phyloP scores from a whole-genome alignment of 768 basidiomycete species.

The Tylopilus subfusipes region DNA sequence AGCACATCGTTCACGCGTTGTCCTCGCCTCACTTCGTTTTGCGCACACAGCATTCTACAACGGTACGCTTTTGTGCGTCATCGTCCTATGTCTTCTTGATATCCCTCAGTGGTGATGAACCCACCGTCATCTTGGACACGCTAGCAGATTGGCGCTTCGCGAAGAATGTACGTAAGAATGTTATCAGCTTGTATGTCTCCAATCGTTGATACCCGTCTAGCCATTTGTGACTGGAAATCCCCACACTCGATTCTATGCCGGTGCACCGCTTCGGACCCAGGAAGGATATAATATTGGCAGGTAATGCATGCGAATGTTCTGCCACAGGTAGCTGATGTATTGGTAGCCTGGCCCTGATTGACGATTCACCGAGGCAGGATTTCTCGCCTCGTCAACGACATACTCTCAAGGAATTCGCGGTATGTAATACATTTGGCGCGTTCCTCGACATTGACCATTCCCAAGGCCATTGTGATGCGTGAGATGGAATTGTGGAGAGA shows the following conservation, averaged over 20 bases:
- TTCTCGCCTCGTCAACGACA: conserved; percentile 88
- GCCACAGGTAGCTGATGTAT: conserved; percentile 1
- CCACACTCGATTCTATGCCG: conserved; percentile 84
- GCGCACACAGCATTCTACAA: conserved; percentile 80
- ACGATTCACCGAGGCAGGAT: conserved; percentile 76
- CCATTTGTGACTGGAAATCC: conserved; percentile 68
- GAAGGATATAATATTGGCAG: conserved; percentile 91
- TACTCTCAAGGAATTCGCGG: conserved; percentile 91
- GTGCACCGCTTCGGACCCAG: conserved; percentile 81
- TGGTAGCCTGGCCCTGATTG: conserved; percentile 72
- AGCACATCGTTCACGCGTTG: conserved; percentile 44
- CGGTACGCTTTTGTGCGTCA: conserved; percentile 39
- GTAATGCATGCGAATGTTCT: conserved; percentile 37
- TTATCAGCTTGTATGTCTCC: neutral
- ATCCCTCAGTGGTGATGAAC: conserved; percentile 68
- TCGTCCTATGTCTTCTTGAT: conserved; percentile 2
- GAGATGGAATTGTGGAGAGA: conserved; percentile 96
- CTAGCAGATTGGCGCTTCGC: conserved; percentile 83
- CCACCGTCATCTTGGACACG: conserved; percentile 80
- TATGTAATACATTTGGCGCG: conserved; percentile 20
- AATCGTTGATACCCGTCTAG: conserved; percentile 34
- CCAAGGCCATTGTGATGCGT: conserved; percentile 79
- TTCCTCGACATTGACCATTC: conserved; percentile 4
- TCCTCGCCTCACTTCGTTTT: conserved; percentile 66
- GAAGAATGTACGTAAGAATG: conserved; percentile 57